These are phyloP conservation scores for Cutaneotrichosporon dermatis DNA, from an alignment of 1,284 basidiomycete species.

Conservation along the genomic window DNA sequence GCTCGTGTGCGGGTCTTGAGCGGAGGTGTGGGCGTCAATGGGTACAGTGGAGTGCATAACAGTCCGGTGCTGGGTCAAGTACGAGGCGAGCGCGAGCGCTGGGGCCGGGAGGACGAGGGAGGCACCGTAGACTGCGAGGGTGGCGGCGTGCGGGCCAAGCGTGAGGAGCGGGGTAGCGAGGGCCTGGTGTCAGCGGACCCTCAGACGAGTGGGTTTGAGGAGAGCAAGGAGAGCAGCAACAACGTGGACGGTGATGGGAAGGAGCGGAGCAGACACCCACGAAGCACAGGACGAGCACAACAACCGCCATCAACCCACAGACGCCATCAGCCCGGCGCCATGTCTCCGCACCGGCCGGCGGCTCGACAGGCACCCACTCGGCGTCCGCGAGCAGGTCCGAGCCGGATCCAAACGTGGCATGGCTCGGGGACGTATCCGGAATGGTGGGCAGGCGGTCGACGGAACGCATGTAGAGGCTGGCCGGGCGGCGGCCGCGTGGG, in stretches of 20 bases:
- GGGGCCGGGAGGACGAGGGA: slow-evolving; percentile 30
- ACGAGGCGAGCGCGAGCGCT: slow-evolving; percentile 12
- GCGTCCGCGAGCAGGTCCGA: not conserved
- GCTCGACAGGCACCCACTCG: slow-evolving; percentile 3
- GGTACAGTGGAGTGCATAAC: not conserved
- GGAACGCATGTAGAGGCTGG: no score
- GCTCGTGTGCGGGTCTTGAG: slow-evolving; percentile 15
- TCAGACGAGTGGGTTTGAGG: not conserved
- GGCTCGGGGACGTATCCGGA: no score
- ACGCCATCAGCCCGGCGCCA: slow-evolving; percentile 16
- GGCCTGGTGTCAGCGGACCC: slow-evolving; percentile 2
- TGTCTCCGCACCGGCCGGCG: not conserved
- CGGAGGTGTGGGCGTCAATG: no score
- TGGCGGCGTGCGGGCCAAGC: slow-evolving; percentile 12
- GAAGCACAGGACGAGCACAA: slow-evolving; percentile 3
- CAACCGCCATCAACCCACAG: slow-evolving; percentile 25
- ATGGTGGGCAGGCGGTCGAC: no score
- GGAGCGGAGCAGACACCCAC: not conserved
- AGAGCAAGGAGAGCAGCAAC: no score
- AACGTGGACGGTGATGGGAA: no score
- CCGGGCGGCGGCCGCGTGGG: no score
- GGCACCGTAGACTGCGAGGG: slow-evolving; percentile 23
- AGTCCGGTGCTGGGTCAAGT: not conserved
- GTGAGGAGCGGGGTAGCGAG: slow-evolving; percentile 26
- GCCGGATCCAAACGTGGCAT: no score